phyloP scores from a whole-genome alignment of 768 basidiomycete species.

The Phylloporus sp. region DNA sequence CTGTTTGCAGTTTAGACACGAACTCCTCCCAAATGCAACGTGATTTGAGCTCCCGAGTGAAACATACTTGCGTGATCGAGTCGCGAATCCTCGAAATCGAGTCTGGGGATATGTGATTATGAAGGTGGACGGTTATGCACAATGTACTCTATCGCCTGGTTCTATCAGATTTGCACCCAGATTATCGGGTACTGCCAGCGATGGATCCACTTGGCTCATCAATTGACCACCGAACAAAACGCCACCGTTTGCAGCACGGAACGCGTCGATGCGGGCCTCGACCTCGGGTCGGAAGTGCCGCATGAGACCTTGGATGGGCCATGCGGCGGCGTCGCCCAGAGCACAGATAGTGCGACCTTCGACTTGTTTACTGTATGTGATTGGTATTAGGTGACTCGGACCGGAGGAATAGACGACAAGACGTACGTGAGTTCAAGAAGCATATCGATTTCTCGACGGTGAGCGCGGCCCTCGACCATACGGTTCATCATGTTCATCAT shows the following conservation, averaged over 20 bases:
- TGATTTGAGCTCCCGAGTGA: neutral
- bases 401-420: constrained; percentile 8
- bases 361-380: constrained; percentile 78
- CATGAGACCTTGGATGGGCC: constrained; percentile 98
- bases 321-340: constrained; percentile 93
- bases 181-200: constrained; percentile 69
- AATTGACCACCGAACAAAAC: constrained; percentile 87
- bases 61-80: neutral
- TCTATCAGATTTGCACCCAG: constrained; percentile 51
- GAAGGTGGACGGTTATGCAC: neutral
- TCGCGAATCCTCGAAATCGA: neutral
- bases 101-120: constrained; percentile 5
- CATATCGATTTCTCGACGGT: constrained; percentile 96
- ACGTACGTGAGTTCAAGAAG: constrained; percentile 85
- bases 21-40: neutral
- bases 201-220: constrained; percentile 61
- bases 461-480: constrained; percentile 86
- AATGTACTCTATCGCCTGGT: constrained; percentile 31
- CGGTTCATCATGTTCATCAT: constrained; percentile 99
- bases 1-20: too few relatives aligned
- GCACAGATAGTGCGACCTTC: constrained; percentile 98
- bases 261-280: constrained; percentile 78
- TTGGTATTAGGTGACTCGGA: constrained; percentile 1
- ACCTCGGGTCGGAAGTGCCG: constrained; percentile 96
- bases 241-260: constrained; percentile 67